Evolutionary conservation across 345 rosid species (phyloP).

Genomic region (Physaria fendleri): DNA sequence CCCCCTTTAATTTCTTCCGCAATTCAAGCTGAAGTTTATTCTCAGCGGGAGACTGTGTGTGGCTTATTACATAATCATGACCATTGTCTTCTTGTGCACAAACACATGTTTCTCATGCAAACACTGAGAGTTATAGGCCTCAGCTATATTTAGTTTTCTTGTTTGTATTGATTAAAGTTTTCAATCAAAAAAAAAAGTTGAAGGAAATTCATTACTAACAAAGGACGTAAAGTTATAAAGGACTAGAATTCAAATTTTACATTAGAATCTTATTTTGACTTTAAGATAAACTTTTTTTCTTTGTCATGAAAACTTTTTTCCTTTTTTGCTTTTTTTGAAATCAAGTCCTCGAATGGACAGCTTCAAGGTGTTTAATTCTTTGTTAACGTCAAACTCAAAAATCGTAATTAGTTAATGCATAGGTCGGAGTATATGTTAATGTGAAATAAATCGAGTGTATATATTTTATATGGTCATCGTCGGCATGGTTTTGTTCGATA

Average conservation of each 20-base stretch:
- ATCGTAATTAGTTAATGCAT: background rate
- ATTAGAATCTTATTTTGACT: conserved; percentile 6
- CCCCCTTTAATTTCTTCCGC: no score
- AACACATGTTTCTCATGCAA: conserved; percentile 27
- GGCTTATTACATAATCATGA: conserved; percentile 30
- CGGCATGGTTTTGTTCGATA: background rate
- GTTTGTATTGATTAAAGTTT: background rate
- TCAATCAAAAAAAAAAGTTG: background rate
- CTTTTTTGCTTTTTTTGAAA: background rate
- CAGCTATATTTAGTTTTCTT: background rate
- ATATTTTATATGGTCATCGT: background rate
- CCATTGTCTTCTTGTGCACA: conserved; percentile 24
- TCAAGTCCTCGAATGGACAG: background rate
- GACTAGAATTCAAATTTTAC: background rate
- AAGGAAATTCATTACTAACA: conserved; percentile 11
- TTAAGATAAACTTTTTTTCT: background rate
- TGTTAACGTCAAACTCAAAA: background rate
- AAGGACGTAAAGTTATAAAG: conserved; percentile 23
- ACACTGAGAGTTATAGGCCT: background rate
- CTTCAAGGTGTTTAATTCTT: background rate
- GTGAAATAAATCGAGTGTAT: background rate
- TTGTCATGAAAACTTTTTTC: no score
- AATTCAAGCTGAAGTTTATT: conserved; percentile 50
- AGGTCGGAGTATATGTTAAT: background rate
- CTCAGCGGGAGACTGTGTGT: conserved; percentile 22